A percentile compares a stretch with the other conserved stretches of the same genome.
Evolutionary conservation across 208 protist species (phyloP).

Genomic region (Porcisia hertigi): DNA sequence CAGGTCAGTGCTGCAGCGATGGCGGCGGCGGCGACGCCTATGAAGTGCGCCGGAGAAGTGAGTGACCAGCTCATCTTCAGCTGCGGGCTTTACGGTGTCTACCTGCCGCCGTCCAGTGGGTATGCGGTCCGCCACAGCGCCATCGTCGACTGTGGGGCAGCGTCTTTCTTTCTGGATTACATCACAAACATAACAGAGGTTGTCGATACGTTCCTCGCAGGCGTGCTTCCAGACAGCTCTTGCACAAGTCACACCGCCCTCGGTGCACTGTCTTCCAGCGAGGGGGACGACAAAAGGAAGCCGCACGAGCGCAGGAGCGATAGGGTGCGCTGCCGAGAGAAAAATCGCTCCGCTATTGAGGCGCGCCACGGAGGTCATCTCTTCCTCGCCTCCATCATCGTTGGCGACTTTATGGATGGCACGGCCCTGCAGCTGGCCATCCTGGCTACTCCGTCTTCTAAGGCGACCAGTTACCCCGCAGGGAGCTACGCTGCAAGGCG

Average conservation of each 20-base stretch:
- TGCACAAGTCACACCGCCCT: neutral
- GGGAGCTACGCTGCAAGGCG: conserved; percentile 16
- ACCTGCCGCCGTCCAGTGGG: conserved; percentile 39
- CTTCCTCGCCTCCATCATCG: conserved; percentile 3
- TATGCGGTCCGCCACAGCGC: conserved; percentile 22
- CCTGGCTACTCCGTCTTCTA: conserved; percentile 15
- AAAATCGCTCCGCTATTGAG: neutral
- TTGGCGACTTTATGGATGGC: conserved; percentile 15
- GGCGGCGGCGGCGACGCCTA: neutral
- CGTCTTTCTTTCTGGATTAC: conserved; percentile 31
- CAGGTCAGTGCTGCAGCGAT: conserved; percentile 1
- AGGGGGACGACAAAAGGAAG: too few species aligned
- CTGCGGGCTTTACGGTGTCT: conserved; percentile 34
- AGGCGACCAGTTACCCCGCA: conserved; percentile 14
- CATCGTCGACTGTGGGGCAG: conserved; percentile 31
- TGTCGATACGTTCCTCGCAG: neutral
- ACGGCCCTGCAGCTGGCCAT: conserved; percentile 20
- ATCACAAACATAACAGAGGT: conserved; percentile 25
- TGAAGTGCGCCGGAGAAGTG: conserved; percentile 21
- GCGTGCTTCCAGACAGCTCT: conserved; percentile 3
- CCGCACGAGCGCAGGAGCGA: neutral
- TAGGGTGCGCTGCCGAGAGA: neutral
- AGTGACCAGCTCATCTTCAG: conserved; percentile 29
- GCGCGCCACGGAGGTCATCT: conserved; percentile 28
- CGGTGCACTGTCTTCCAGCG: neutral